phyloP scores from a whole-genome alignment of 352 stramenopile genomes.

The Pythium rhizo-oryzae region DNA sequence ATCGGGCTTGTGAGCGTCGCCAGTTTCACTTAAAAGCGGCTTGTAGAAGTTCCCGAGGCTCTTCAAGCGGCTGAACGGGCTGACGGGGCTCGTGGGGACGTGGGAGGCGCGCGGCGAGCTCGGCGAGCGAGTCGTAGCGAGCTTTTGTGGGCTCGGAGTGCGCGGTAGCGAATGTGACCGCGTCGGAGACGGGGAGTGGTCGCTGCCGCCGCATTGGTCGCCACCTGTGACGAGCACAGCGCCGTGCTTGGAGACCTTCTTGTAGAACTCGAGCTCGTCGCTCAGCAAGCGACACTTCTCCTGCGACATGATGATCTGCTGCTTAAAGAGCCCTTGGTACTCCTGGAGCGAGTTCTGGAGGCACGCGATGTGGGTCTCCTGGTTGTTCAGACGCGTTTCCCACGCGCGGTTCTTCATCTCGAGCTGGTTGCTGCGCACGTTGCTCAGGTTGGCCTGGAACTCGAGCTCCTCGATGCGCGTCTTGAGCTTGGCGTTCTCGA shows the following conservation, averaged over 20 bases:
- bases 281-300: conserved; percentile 76
- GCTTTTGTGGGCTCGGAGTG: conserved; percentile 19
- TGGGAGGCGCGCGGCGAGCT: background rate
- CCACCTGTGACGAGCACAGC: background rate
- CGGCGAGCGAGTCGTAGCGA: background rate
- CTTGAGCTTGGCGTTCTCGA: conserved; percentile 74
- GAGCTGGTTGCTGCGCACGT: conserved; percentile 59
- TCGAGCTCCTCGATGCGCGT: conserved; percentile 72
- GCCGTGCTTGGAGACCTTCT: conserved; percentile 60
- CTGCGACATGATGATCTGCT: conserved; percentile 83
- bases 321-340: conserved; percentile 80
- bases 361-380: conserved; percentile 74
- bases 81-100: background rate
- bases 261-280: conserved; percentile 85
- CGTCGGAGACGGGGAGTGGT: conserved; percentile 2
- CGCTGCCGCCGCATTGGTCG: conserved; percentile 40
- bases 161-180: conserved; percentile 14
- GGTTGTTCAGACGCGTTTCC: conserved; percentile 69
- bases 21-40: background rate
- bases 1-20: background rate
- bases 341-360: conserved; percentile 79
- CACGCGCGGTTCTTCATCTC: conserved; percentile 73
- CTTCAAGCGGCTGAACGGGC: conserved; percentile 24
- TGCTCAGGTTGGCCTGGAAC: conserved; percentile 65
- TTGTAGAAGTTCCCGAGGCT: conserved; percentile 24